Percentiles rank a stretch among this genome's conserved stretches.
phyloP scores from a whole-genome alignment of 768 basidiomycete genomes.

The Pleurotus citrinopileatus region DNA sequence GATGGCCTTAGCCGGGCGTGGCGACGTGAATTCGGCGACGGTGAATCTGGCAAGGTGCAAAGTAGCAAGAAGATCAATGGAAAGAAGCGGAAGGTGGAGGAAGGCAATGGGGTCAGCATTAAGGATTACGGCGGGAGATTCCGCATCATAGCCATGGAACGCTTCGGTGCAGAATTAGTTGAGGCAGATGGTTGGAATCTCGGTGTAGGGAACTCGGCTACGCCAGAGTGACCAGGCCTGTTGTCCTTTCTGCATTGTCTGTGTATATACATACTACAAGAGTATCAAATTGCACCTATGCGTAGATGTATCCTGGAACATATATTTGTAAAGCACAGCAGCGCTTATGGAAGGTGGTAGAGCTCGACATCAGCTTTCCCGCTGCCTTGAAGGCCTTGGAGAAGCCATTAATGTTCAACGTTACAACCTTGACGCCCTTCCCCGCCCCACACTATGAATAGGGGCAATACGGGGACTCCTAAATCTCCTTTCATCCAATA shows the following conservation, averaged over 20 bases:
- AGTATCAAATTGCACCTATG: no score
- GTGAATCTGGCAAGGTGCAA: constrained; percentile 32
- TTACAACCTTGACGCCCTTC: no score
- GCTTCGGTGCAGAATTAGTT: constrained; percentile 58
- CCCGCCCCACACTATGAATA: no score
- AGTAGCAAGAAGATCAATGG: constrained; percentile 39
- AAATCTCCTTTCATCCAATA: no score
- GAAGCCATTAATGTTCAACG: no score
- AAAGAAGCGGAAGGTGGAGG: constrained; percentile 14
- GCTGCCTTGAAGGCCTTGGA: no score
- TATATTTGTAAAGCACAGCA: no score
- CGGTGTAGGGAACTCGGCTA: background rate
- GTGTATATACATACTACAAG: no score
- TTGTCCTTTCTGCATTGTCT: background rate
- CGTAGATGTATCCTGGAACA: no score
- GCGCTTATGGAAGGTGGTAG: no score
- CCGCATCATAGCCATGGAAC: constrained; percentile 61
- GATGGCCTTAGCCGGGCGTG: constrained; percentile 77
- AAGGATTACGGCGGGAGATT: constrained; percentile 29
- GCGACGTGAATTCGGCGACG: constrained; percentile 68
- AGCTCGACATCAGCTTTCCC: no score
- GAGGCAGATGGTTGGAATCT: constrained; percentile 27
- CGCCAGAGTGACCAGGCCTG: background rate
- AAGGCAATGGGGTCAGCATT: background rate
- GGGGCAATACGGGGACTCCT: no score